Evolutionary conservation across 2,329 filamentous ascomycete genomes (phyloP).

Genomic region (Apiospora koreana): DNA sequence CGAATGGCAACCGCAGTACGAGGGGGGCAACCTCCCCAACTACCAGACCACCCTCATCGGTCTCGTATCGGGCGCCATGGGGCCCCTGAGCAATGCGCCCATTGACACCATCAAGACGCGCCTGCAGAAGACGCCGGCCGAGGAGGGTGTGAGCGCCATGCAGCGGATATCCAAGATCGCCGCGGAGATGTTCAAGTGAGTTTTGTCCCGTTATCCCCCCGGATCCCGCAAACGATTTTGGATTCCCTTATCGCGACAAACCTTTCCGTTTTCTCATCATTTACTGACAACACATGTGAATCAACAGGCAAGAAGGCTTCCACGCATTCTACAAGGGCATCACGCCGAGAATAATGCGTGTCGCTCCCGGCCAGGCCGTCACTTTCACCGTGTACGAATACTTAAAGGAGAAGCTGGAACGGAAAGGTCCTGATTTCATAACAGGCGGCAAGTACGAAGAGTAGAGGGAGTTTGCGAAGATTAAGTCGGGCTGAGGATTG

Average conservation of each 20-base stretch:
- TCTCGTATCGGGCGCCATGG: conserved; percentile 90
- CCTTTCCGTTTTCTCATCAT: not conserved
- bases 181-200: conserved; percentile 78
- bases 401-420: conserved; percentile 72
- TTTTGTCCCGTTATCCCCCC: conserved; percentile 16
- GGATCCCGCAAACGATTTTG: not conserved
- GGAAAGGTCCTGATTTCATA: conserved; percentile 59
- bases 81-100: conserved; percentile 92
- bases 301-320: conserved; percentile 78
- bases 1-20: conserved; percentile 69
- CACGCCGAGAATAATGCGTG: conserved; percentile 94
- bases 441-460: conserved; percentile 69
- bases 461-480: conserved; percentile 36
- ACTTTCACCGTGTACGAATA: conserved; percentile 79
- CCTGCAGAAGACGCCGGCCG: conserved; percentile 84
- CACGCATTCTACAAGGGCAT: conserved; percentile 99
- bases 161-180: conserved; percentile 78
- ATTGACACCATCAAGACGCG: conserved; percentile 99
- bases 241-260: not conserved
- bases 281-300: not conserved
- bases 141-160: conserved; percentile 78
- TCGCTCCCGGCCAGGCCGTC: conserved; percentile 89
- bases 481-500: not conserved
- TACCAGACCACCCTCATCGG: conserved; percentile 93
- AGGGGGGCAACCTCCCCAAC: conserved; percentile 65